Evolutionary conservation across 2,329 filamentous ascomycete genomes (phyloP).

Genomic region (Helotiales sp.): DNA sequence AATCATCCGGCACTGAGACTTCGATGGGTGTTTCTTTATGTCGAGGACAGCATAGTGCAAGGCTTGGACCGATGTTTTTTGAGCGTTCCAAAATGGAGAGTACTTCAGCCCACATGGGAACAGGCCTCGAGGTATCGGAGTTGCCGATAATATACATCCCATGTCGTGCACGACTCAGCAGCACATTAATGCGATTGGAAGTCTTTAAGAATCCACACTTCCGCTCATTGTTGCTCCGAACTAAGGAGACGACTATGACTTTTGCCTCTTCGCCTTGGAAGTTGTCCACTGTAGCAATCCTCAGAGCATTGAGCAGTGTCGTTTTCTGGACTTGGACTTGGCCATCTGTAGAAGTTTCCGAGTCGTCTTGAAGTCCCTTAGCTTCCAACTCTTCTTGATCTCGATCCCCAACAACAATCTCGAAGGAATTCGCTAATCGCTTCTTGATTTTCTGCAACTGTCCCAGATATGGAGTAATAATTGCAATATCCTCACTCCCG

Average conservation of each 20-base stretch:
- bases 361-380: slow-evolving; percentile 32
- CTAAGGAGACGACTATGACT: slow-evolving; percentile 70
- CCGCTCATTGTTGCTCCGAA: slow-evolving; percentile 66
- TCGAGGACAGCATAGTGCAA: slow-evolving; percentile 64
- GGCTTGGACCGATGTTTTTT: slow-evolving; percentile 53
- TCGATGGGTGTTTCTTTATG: slow-evolving; percentile 58
- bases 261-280: slow-evolving; percentile 80
- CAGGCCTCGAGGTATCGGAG: slow-evolving; percentile 56
- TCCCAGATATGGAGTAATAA: slow-evolving; percentile 69
- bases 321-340: slow-evolving; percentile 44
- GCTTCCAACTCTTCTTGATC: slow-evolving; percentile 60
- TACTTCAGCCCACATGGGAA: slow-evolving; percentile 69
- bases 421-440: slow-evolving; percentile 54
- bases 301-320: slow-evolving; percentile 46
- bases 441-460: slow-evolving; percentile 59
- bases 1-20: slow-evolving; percentile 61
- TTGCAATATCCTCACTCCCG: slow-evolving; percentile 64
- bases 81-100: slow-evolving; percentile 53
- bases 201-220: slow-evolving; percentile 70
- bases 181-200: slow-evolving; percentile 70
- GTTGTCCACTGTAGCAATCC: slow-evolving; percentile 68
- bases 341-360: slow-evolving; percentile 19
- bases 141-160: slow-evolving; percentile 77
- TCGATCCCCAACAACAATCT: slow-evolving; percentile 67
- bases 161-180: slow-evolving; percentile 68